phyloP scores from a whole-genome alignment of 306 rosid genomes.

The Vachellia collinsii region DNA sequence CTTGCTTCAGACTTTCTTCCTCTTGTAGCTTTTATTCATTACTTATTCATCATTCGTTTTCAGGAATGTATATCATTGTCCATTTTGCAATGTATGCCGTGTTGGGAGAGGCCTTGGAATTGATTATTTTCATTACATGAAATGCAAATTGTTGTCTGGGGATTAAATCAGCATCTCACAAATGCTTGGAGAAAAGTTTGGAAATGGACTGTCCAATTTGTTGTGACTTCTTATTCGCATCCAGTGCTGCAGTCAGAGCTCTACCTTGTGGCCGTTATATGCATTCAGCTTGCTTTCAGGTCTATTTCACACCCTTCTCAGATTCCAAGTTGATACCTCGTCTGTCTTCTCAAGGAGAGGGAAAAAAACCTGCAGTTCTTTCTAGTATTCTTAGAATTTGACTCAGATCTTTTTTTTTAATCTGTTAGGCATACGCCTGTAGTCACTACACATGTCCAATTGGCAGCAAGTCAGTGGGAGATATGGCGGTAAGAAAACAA shows the following conservation, averaged over 20 bases:
- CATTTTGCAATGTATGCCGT: slow-evolving; percentile 97
- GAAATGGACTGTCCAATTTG: slow-evolving; percentile 98
- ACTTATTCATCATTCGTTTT: slow-evolving; percentile 22
- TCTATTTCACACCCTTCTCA: slow-evolving; percentile 39
- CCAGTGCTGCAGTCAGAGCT: slow-evolving; percentile 92
- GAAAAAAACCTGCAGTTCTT: slow-evolving; percentile 14
- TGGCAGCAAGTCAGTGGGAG: slow-evolving; percentile 98
- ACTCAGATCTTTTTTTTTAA: slow-evolving; percentile 42
- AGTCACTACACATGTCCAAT: slow-evolving; percentile 97
- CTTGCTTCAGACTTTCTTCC: slow-evolving; percentile 9
- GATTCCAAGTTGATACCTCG: slow-evolving; percentile 1
- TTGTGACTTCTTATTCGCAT: slow-evolving; percentile 91
- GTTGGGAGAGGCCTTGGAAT: slow-evolving; percentile 94
- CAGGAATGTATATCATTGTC: slow-evolving; percentile 98
- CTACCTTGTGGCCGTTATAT: slow-evolving; percentile 97
- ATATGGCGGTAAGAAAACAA: slow-evolving; percentile 85
- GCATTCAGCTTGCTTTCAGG: slow-evolving; percentile 99
- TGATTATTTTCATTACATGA: slow-evolving; percentile 97
- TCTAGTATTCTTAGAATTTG: slow-evolving; percentile 3
- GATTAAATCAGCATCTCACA: slow-evolving; percentile 78
- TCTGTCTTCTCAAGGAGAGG: not conserved
- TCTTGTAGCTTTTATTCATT: slow-evolving; percentile 1
- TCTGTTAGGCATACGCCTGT: slow-evolving; percentile 88
- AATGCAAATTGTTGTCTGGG: slow-evolving; percentile 98
- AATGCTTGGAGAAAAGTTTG: slow-evolving; percentile 92